Conservation (phyloP, 164 flowering plant genomes). For the Stephania cephalantha region DNA sequence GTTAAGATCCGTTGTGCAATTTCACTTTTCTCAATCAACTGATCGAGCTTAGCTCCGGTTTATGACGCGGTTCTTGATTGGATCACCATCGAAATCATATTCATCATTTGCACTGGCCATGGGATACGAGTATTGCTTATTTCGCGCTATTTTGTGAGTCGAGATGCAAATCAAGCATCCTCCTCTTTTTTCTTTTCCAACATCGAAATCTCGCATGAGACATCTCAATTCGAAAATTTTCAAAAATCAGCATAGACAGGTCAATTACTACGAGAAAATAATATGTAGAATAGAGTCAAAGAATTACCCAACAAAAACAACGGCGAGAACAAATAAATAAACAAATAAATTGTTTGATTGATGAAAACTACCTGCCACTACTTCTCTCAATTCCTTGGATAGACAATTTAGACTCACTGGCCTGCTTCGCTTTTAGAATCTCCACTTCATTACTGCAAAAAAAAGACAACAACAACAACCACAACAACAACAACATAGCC, state of each 20-base stretch:
- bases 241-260: slow-evolving; percentile 5
- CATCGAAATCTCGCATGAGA: slow-evolving; percentile 26
- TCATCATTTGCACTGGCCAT: slow-evolving; percentile 88
- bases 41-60: slow-evolving; percentile 29
- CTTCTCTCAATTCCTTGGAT: slow-evolving; percentile 24
- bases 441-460: slow-evolving; percentile 69
- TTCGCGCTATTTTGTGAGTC: slow-evolving; percentile 64
- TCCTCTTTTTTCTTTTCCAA: slow-evolving; percentile 51
- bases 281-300: background rate
- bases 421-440: slow-evolving; percentile 27
- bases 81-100: slow-evolving; percentile 75
- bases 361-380: slow-evolving; percentile 42
- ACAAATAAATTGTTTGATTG: background rate
- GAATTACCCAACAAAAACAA: background rate
- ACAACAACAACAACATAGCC: too few relatives aligned
- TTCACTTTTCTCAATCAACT: slow-evolving; percentile 20
- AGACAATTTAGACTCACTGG: slow-evolving; percentile 16
- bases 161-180: slow-evolving; percentile 62
- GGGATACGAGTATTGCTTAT: slow-evolving; percentile 46
- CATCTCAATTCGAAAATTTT: slow-evolving; percentile 20
- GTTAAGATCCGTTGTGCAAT: slow-evolving; percentile 48
- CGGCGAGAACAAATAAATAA: background rate
- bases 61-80: slow-evolving; percentile 41
- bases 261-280: background rate
- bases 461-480: too few relatives aligned